Evolutionary conservation across 106 monocot genomes (phyloP).

Genomic region (Cymbidium sinense): DNA sequence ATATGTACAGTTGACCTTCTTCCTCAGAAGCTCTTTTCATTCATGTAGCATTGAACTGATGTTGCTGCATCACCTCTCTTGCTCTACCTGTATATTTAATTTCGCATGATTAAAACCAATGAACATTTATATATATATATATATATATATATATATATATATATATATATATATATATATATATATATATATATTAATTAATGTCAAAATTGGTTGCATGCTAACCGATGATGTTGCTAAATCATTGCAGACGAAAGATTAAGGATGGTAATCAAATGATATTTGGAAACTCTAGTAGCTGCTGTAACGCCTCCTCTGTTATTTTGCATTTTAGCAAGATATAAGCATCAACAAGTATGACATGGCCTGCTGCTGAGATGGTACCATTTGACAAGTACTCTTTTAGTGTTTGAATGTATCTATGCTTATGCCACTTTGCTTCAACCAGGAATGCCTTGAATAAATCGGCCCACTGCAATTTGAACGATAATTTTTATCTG

Average conservation of each 20-base stretch:
- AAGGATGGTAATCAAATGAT: constrained; percentile 19
- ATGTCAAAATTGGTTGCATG: too few species aligned
- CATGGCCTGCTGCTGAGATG: constrained; percentile 17
- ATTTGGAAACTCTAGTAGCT: constrained; percentile 10
- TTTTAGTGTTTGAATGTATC: constrained; percentile 17
- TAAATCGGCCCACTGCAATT: constrained; percentile 49
- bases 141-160: too few species aligned
- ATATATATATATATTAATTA: too few species aligned
- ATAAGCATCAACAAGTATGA: constrained; percentile 23
- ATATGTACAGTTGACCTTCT: constrained; percentile 17
- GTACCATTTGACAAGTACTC: constrained; percentile 41
- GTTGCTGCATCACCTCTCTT: constrained; percentile 41
- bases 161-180: too few species aligned
- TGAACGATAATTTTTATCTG: too few species aligned
- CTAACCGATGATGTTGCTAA: constrained; percentile 35
- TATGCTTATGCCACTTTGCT: constrained; percentile 35
- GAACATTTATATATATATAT: too few species aligned
- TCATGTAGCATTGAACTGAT: constrained; percentile 43
- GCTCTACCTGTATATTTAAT: constrained; percentile 29
- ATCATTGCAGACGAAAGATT: constrained; percentile 40
- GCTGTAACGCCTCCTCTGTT: constrained; percentile 12
- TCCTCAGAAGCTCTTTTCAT: constrained; percentile 23
- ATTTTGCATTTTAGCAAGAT: constrained; percentile 3
- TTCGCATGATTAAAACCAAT: too few species aligned
- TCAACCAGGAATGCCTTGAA: constrained; percentile 35